Evolutionary conservation across 2,329 filamentous ascomycete species (phyloP), one percentile per base, ranked within the genome.

Genomic region (Apiospora sp.): DNA sequence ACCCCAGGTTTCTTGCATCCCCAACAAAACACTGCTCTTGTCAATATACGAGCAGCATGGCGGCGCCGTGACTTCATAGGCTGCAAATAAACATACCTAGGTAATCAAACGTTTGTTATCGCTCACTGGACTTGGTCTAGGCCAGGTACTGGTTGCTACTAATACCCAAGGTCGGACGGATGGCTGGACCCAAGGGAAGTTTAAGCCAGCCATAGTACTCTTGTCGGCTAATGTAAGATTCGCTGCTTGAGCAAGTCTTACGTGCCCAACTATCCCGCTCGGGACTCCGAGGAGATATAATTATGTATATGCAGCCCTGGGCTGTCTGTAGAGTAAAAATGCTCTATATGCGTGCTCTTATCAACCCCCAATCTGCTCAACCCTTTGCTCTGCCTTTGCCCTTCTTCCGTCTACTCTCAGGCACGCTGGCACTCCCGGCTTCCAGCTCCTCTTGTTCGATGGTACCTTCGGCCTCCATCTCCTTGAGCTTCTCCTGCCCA

Each of bases 401-500:
- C 78, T 88, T 90, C 70, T 77, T 79, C 69, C 78, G 79, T 58
- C 78, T 80, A 76, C 82, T 81, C 67, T 85, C 91, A 1, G 91
- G 89, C 58, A 94, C 86, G 74, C 88, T 90, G n/a, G 92, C 87
- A 71, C 89, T 93, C 0, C 93, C 93, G 70, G 92, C 92, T 75
- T 92, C 90, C 49, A 96, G 82, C 81, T 96, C 93, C n/a, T 92
- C 93, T 44, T 90, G 89, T 72, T 89, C 87, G 46, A 89, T 77
- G 75, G 86, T 81, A 0, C 88, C 91, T 76, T 87, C 88, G 41
- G 88, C 88, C 80, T 90, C 89, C 83, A 95, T 83, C 81, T 92
- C 89, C 83, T 89, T 92, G 77, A 98, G 83, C 82, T 94, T 96
- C 82, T 96, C 91, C 81, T 93, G 91, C 0, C 94, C 93, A 27